These are phyloP conservation scores for Ilyonectria sp. DNA, from an alignment of 2,329 filamentous ascomycete genomes.

Conservation along the genomic window DNA sequence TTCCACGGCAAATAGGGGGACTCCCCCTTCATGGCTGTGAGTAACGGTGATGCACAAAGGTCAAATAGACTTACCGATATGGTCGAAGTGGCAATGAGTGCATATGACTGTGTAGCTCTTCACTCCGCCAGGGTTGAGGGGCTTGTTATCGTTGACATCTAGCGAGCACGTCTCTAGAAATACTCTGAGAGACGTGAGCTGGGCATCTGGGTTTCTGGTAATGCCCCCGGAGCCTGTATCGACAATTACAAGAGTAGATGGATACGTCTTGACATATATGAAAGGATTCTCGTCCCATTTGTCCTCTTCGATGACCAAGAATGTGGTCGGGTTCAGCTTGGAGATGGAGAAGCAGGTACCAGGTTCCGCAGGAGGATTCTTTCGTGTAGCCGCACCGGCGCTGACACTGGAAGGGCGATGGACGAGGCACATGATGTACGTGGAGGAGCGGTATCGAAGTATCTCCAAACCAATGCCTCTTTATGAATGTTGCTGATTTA, in stretches of 20 bases:
- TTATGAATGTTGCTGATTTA: too few relatives aligned
- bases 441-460: too few relatives aligned
- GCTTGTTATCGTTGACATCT: conserved; percentile 49
- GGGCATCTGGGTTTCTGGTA: conserved; percentile 44
- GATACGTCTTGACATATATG: conserved; percentile 62
- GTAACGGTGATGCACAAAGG: neutral
- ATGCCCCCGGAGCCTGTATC: conserved; percentile 63
- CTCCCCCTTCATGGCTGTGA: conserved; percentile 46
- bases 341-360: conserved; percentile 16
- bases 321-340: conserved; percentile 60
- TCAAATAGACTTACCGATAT: conserved; percentile 49
- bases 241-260: conserved; percentile 55
- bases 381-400: neutral
- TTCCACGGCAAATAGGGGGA: conserved; percentile 52
- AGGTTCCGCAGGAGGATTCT: neutral
- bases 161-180: conserved; percentile 60
- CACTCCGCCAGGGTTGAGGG: conserved; percentile 54
- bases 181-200: conserved; percentile 50
- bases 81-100: conserved; percentile 64
- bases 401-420: too few relatives aligned
- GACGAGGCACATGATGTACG: too few relatives aligned
- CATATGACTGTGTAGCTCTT: conserved; percentile 59
- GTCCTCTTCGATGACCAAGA: conserved; percentile 61
- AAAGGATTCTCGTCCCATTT: conserved; percentile 58
- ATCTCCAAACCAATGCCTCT: too few relatives aligned